phyloP scores from a whole-genome alignment of 78 protist genomes.

The Pigoraptor vietnamica region DNA sequence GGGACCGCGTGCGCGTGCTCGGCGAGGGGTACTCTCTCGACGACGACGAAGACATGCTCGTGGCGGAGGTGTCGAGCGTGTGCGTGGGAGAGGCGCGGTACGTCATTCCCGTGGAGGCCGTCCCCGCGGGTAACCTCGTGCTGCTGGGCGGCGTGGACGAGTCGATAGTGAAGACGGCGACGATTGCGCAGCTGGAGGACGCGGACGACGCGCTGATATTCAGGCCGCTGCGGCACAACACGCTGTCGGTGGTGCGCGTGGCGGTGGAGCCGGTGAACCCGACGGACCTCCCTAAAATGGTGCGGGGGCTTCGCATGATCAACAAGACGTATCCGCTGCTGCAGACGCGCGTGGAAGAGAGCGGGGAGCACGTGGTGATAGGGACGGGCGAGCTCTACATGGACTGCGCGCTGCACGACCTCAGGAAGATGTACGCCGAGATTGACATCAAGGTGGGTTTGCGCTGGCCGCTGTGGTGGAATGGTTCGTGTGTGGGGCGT shows the following conservation, averaged over 20 bases:
- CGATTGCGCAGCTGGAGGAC: slow-evolving; percentile 32
- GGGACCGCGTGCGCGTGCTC: slow-evolving; percentile 59
- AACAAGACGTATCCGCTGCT: slow-evolving; percentile 88
- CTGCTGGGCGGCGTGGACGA: slow-evolving; percentile 89
- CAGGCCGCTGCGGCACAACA: slow-evolving; percentile 25
- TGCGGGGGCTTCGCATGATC: slow-evolving; percentile 86
- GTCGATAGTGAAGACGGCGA: slow-evolving; percentile 79
- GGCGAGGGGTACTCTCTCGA: slow-evolving; percentile 90
- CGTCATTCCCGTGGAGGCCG: slow-evolving; percentile 57
- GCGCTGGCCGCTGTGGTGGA: too few relatives aligned
- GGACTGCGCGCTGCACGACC: slow-evolving; percentile 93
- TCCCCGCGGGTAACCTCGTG: slow-evolving; percentile 88
- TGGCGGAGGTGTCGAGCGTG: slow-evolving; percentile 18
- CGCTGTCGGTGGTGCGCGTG: slow-evolving; percentile 72
- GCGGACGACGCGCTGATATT: slow-evolving; percentile 28
- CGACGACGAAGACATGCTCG: slow-evolving; percentile 87
- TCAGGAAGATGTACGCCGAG: slow-evolving; percentile 73
- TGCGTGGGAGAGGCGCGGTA: slow-evolving; percentile 72
- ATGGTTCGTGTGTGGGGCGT: too few relatives aligned
- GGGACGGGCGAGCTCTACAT: slow-evolving; percentile 98
- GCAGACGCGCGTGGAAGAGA: slow-evolving; percentile 87
- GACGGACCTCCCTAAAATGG: slow-evolving; percentile 95
- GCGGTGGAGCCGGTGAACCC: slow-evolving; percentile 71
- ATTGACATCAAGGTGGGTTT: slow-evolving; percentile 86
- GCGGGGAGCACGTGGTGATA: slow-evolving; percentile 92